Base-by-base conservation (phyloP, 306 rosid genomes). In the Acacia crassicarpa region DNA sequence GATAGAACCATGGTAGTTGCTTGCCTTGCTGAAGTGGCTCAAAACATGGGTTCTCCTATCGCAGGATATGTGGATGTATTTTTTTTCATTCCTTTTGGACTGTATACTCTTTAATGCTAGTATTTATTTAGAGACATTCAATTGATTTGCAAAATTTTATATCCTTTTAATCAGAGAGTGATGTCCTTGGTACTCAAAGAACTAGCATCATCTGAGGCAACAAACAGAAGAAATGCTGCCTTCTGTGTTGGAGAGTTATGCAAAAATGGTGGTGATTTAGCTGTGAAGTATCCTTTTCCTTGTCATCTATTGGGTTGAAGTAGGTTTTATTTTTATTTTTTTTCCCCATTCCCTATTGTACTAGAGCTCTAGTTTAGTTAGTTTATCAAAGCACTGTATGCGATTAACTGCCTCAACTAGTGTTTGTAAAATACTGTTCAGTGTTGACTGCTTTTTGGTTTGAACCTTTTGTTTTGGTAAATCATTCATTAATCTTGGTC, bases 1-100 rank as follows among this genome's bases (percentile, higher is more conserved):
- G 99, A 96, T 84, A 89, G 92, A 83, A 96, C 99, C 78, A 96
- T 96, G 99, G 99, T 96, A 67, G 97, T 96, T 76, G 99, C 99
- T 81, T 92, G 97, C 93, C 98, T 96, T 66, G 99, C 99, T 48
- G 99, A 96, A 89, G 97, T 96, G 76, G 97, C 99, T 83, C 97
- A 91, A 87, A 89, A 93, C 90, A 96, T 96, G 98, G 99, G 98
- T 82, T 88, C 95, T 85, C 99, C 99, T 80, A 96, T 96, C 83
- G 89, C 92, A 5, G 87, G 79, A 88, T 96, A 93, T 63, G 88
- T 92, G 13, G 98, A 96, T 82, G 99, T 96, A 92, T 83, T 70
- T 76, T 85, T 81, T 12, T 74, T 38, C 41, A 38, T 5, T 77
- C n/a, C 20, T 35, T 75, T 56, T 82, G 49, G 25, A 20, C 20